Evolutionary conservation across 164 flowering plant genomes (phyloP).

Genomic region (Houttuynia cordata): DNA sequence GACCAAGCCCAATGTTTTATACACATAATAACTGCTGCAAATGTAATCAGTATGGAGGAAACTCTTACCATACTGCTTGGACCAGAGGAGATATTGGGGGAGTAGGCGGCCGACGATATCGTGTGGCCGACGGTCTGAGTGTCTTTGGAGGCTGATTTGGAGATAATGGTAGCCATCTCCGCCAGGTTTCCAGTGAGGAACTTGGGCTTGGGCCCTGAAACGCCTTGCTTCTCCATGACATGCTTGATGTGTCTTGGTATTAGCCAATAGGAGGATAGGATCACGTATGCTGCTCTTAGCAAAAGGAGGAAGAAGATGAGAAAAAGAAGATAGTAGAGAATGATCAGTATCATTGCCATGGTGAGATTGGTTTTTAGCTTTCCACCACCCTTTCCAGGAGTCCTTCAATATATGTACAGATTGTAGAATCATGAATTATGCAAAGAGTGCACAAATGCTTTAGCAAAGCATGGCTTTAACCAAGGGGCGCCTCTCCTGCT

Average conservation of each 20-base stretch:
- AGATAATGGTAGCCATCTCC: constrained; percentile 51
- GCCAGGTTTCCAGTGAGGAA: constrained; percentile 61
- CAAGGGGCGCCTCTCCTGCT: too few relatives aligned
- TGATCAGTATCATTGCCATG: background rate
- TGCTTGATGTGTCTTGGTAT: constrained; percentile 72
- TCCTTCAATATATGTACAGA: too few relatives aligned
- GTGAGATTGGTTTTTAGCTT: too few relatives aligned
- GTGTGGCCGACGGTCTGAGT: constrained; percentile 49
- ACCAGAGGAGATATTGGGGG: constrained; percentile 81
- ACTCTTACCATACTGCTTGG: constrained; percentile 50
- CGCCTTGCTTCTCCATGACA: constrained; percentile 85
- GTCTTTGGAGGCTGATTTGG: constrained; percentile 41
- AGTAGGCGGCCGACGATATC: constrained; percentile 71
- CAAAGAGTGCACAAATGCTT: too few relatives aligned
- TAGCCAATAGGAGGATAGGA: constrained; percentile 50
- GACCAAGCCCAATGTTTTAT: background rate
- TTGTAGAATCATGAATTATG: too few relatives aligned
- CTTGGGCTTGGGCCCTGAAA: constrained; percentile 77
- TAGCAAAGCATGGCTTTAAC: too few relatives aligned
- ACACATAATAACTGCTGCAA: background rate
- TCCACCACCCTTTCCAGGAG: too few relatives aligned
- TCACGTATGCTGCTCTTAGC: background rate
- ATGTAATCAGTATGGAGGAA: background rate
- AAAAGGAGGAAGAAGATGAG: background rate
- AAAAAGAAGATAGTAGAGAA: background rate